Evolutionary conservation across 2,329 filamentous ascomycete species (phyloP), one percentile per base, ranked within the genome.

Genomic region (Leptographium galeiforme): DNA sequence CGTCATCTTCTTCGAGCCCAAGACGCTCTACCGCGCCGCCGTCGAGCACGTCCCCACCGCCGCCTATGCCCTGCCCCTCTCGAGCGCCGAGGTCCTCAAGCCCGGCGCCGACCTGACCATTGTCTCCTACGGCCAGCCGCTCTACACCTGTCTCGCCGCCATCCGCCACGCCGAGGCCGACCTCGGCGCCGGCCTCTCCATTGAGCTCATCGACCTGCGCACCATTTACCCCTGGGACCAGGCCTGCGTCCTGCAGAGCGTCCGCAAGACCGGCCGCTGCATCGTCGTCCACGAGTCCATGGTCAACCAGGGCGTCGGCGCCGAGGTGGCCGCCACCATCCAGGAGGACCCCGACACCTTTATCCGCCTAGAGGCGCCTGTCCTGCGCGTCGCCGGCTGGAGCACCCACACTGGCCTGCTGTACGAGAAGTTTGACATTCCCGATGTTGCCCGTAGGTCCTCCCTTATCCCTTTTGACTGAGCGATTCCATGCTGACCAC

Each of bases 151-250:
- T 66, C 80, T 81, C 51, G 75, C 79, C 6, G 90, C 90, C 0
- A 85, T 95, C 57, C 76, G 82, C 56, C 82, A 82, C 25, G 85
- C 87, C 6, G 78, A 82, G 63, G 81, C 89, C 65, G 88, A 88
- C 58, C 75, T 89, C 48, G 87, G 85, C 8, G 75, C 88, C 50
- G 87, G 85, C 8, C 77, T 90, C 53, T 85, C 78, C 6, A 78
- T 89, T 16, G 90, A 96, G 72, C 72, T 96, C 54, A 89, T 96
- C 56, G 90, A 96, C 64, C 70, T 96, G 54, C 77, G 89, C 54
- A 94, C 90, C 0, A 76, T 96, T 51, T 95, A 94, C 63, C 90
- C 90, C 0, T 96, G 90, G 90, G 90, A 96, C 65, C 81, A 87
- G 62, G 75, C 84, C 64, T 86, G 85, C 0, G 78, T 96, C 1